phyloP scores from a whole-genome alignment of 139 green algal genomes.

The Micractinium conductrix region DNA sequence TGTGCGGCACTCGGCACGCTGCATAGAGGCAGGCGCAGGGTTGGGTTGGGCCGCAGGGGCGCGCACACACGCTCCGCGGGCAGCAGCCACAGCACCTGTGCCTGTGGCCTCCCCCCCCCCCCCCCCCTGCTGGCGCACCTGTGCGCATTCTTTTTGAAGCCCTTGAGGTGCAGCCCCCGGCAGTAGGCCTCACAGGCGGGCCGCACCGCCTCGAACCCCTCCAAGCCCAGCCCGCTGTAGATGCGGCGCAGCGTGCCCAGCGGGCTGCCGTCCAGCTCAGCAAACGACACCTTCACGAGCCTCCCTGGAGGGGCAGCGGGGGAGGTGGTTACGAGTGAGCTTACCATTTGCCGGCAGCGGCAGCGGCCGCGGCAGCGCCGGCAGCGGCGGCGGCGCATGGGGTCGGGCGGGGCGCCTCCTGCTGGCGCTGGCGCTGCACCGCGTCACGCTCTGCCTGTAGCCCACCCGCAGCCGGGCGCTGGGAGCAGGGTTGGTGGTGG shows the following conservation, averaged over 20 bases:
- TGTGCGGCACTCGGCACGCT: background rate
- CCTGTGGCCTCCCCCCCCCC: no score
- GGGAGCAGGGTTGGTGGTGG: background rate
- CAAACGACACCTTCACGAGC: conserved; percentile 61
- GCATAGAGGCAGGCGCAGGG: background rate
- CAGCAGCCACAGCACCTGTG: background rate
- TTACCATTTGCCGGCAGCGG: background rate
- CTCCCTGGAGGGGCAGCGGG: background rate
- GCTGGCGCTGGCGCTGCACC: no score
- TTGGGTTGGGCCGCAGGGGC: no score
- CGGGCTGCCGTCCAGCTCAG: conserved; percentile 59
- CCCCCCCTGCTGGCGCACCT: background rate
- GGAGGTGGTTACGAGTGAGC: background rate
- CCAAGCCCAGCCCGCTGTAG: conserved; percentile 51
- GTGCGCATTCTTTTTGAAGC: conserved; percentile 67
- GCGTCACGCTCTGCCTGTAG: no score
- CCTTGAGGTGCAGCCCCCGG: conserved; percentile 29
- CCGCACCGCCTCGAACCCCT: conserved; percentile 13
- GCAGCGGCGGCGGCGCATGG: background rate
- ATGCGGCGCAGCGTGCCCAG: conserved; percentile 50
- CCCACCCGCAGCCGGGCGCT: no score
- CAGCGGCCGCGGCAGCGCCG: background rate
- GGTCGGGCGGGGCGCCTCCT: background rate
- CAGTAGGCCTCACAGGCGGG: conserved; percentile 41
- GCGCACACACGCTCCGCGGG: background rate